Base-by-base conservation (phyloP, 176 grass and related monocot species). In the Metroxylon sagu region DNA sequence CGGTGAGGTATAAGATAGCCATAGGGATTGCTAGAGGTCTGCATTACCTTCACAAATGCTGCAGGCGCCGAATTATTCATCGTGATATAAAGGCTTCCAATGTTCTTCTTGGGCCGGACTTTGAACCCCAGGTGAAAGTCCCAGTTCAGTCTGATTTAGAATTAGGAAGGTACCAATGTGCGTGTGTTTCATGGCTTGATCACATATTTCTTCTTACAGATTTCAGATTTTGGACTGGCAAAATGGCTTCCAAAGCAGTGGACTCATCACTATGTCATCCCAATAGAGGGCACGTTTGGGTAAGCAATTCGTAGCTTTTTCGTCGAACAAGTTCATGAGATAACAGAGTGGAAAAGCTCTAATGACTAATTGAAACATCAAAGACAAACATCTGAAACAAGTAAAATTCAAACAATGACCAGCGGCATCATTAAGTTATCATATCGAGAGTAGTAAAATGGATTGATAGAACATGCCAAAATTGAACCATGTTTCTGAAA, bases 1-100 rank as follows among this genome's bases (percentile, higher is more conserved):
- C 73, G 16, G 16, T 75, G 62, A 82, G 88, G 62, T 83, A 98
- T 63, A 98, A 81, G 69, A 55, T 55, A 6, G 53, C 53, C 4
- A 18, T 18, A 21, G 53, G 53, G 18, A 55, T 21, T 19, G 53
- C 53, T 21, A 18, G 53, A 8, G 53, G 53, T n/a, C 53, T 55
- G 18, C 53, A 23, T n/a, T 55, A 55, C 53, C 21, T 55, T 6
- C 53, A 55, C 53, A 55, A 25, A 10, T 18, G 53, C n/a, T 55
- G 53, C 53, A 18, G 53, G 53, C 53, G 53, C 6, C n/a, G 53
- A 21, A 55, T 55, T 21, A 55, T 55, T 12, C 53, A 98, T 59
- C 81, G 93, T 0, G 93, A 92, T 54, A 98, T 98, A 79, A 98
- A 98, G 76, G 88, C 84, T 12, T 55, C 18, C 53, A 55, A 55